Evolutionary conservation across 202 grass and related monocot genomes (phyloP), one percentile per base, ranked within the genome.

Genomic region (Brachypodium distachyon): DNA sequence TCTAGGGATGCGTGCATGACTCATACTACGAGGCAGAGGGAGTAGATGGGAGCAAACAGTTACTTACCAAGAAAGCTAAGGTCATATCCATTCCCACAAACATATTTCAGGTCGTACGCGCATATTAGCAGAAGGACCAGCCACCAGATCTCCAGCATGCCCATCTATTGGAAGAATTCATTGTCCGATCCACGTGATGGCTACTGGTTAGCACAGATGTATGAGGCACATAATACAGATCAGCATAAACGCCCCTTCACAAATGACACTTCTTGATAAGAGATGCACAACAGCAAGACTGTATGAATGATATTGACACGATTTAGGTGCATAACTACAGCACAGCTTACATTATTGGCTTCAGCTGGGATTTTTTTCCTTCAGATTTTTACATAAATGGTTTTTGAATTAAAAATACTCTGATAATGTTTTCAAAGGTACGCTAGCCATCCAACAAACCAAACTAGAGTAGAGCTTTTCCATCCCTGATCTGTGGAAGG

Each of bases 251-350:
- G n/a, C 80, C 77, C 14, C 33, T 43, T 73, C 23, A 32, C 61
- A 52, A 58, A 64, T 76, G 43, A 34, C 54, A 55, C 44, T 54
- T 81, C 60, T 81, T 61, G 42, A 76, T 27, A 61, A n/a, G 10
- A 42, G 52, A 81, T 34, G 17, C 19, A 47, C 27, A 76, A n/a
- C 22, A 13, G 21, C 60, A 67, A 12, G 25, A 19, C 12, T 31
- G 16, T 22, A n/a, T 51, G 64, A 33, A 55, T 21, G 77, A 64
- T 31, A 37, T 46, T 46, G 4, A 0, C 41, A 37, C 11, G 2
- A 80, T 42, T 42, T 21, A 31, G 23, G 36, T 54, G 19, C 39
- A 41, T 28, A 78, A 6, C 23, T 25, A 28, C 23, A 53, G 43
- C 3, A 38, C 1, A 55, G 57, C 39, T 50, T 32, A 23, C 3